These are phyloP conservation scores for Avena eriantha DNA, from an alignment of 176 grass and related monocot genomes.

Conservation along the genomic window DNA sequence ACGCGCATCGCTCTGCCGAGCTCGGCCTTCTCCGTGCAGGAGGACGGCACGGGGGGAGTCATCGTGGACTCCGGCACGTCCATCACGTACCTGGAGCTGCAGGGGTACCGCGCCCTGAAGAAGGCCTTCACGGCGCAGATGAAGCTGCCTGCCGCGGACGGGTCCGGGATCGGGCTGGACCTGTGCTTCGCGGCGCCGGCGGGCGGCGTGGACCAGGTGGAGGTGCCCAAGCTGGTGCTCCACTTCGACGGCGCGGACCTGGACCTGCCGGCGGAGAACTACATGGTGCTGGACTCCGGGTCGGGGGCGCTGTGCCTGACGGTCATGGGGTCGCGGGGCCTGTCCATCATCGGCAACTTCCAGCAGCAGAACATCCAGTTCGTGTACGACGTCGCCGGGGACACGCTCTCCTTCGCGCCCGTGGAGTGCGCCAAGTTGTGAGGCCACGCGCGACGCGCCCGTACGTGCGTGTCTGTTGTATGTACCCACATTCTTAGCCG, in stretches of 20 bases:
- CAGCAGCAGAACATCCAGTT: constrained; percentile 95
- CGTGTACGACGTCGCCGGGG: constrained; percentile 62
- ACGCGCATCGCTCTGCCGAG: constrained; percentile 46
- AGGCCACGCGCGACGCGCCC: background rate
- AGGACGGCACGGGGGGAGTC: constrained; percentile 61
- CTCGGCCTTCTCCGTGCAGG: constrained; percentile 54
- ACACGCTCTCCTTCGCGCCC: constrained; percentile 74
- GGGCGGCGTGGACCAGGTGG: constrained; percentile 39
- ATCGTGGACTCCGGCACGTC: constrained; percentile 89
- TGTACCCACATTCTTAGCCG: background rate
- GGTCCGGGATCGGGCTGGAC: constrained; percentile 61
- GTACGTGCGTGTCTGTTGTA: too few relatives aligned
- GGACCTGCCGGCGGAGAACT: constrained; percentile 73
- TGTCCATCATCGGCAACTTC: constrained; percentile 82
- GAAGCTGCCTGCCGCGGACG: constrained; percentile 49
- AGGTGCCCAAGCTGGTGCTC: constrained; percentile 73
- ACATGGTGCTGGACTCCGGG: constrained; percentile 60
- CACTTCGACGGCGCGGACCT: constrained; percentile 77
- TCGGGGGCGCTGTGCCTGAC: constrained; percentile 65
- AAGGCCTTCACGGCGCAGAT: constrained; percentile 66
- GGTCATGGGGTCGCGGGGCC: constrained; percentile 46
- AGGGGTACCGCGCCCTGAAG: constrained; percentile 49
- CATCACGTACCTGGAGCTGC: constrained; percentile 65
- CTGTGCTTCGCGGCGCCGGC: constrained; percentile 61
- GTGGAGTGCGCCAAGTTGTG: constrained; percentile 63